Evolutionary conservation across 345 rosid genomes (phyloP), one percentile per base, ranked within the genome.

Genomic region (Geranium brycei): DNA sequence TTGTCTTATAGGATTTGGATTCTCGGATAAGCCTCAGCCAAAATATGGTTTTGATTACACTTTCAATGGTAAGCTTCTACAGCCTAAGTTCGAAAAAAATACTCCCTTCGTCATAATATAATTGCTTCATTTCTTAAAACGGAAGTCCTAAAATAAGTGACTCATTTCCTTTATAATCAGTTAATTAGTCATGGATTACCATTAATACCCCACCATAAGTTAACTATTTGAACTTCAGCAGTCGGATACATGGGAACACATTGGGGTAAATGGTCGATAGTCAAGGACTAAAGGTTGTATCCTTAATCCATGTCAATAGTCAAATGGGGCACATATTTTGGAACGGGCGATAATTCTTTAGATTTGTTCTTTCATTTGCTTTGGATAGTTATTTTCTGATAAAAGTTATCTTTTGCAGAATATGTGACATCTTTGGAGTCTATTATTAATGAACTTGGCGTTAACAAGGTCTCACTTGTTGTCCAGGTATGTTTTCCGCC

Each of bases 21-120:
- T 92, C 78, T 92, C 98, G n/a, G 95, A 92, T 70, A 92, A 89
- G 75, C 98, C 98, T 70, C 98, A 92, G 76, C 85, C 95, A 6
- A 81, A 81, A 79, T 85, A 92, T 72, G 96, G 98, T 67, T 92
- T 92, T 71, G 83, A 87, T 81, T 87, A 92, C 74, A 84, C 88
- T 38, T 51, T 92, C 69, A 82, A 71, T 64, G 96, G 98, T 92
- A 89, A 71, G 53, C 53, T 51, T 41, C 69, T 57, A 57, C 63
- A 51, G 66, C 56, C 60, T 64, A 53, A 4, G 41, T 35, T 35
- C 10, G 41, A 35, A 35, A 4, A 32, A 4, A 35, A 0, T 35
- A 35, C 41, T 35, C 10, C 41, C 4, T 35, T 4, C 10, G 41
- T 4, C 41, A 1, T 7, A 35, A 35, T 35, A 35, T 1, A 23